Evolutionary conservation across 2,329 filamentous ascomycete genomes (phyloP).

Genomic region (Pseudocercospora eumusae): DNA sequence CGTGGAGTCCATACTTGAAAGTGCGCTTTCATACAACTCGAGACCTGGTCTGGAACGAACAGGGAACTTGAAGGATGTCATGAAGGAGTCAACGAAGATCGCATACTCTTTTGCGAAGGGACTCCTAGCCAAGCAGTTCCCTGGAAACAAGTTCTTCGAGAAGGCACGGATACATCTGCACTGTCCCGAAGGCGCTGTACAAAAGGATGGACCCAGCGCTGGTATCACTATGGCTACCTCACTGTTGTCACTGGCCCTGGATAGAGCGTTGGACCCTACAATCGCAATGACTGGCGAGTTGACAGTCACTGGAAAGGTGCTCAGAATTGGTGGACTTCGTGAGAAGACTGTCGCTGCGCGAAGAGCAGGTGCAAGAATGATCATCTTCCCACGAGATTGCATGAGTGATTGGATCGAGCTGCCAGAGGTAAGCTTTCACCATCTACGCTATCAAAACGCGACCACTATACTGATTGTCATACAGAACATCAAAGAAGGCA

Average conservation of each 20-base stretch:
- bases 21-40: conserved; percentile 70
- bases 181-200: conserved; percentile 92
- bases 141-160: conserved; percentile 92
- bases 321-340: conserved; percentile 87
- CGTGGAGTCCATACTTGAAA: conserved; percentile 93
- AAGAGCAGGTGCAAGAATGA: conserved; percentile 85
- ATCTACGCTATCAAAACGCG: no score
- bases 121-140: conserved; percentile 78
- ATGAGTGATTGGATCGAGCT: conserved; percentile 96
- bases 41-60: conserved; percentile 84
- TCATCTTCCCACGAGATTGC: conserved; percentile 95
- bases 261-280: conserved; percentile 75
- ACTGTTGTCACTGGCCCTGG: conserved; percentile 78
- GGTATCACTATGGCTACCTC: conserved; percentile 99
- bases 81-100: conserved; percentile 96
- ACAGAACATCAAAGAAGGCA: conserved; percentile 96
- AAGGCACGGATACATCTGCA: conserved; percentile 94
- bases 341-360: conserved; percentile 97
- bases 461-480: conserved; percentile 4
- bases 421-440: conserved; percentile 79
- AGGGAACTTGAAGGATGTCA: conserved; percentile 90
- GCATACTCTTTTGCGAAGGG: conserved; percentile 96
- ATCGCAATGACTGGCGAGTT: conserved; percentile 98
- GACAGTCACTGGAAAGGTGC: conserved; percentile 93
- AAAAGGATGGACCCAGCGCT: conserved; percentile 78